Evolutionary conservation across 2,329 filamentous ascomycete genomes (phyloP), one percentile per base, ranked within the genome.

Genomic region (Alternaria conjuncta): DNA sequence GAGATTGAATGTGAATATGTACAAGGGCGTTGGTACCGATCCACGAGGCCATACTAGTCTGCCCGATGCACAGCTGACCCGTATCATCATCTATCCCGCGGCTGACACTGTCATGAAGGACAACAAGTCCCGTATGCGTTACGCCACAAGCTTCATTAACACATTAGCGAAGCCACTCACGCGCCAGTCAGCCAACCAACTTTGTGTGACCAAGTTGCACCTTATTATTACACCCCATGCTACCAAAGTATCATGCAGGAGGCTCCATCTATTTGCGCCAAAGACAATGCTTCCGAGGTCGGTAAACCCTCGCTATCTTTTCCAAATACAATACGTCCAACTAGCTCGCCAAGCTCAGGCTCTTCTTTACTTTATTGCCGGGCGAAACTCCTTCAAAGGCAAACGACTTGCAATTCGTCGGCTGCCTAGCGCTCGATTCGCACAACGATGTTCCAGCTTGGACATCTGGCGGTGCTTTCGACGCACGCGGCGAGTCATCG

Each of bases 1-100:
- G 59, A 61, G 43, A 54, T 62, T 62, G 60, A 63, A 47, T 44
- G 30, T 55, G 50, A 55, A 63, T 56, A 46, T 63, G 55, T 58
- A 68, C 49, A 61, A 63, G 50, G 63, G 65, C 59, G 61, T 57
- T 65, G 55, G 66, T 65, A 59, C 57, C 50, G 57, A 62, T 62
- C 64, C 57, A 28, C 61, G 51, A 54, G 60, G 47, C 50, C 57
- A 63, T 41, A 57, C 55, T 62, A 59, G 62, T 55, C 47, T 64
- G 54, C 55, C 55, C 60, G 56, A 62, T 65, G 65, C 65, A 71
- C 64, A 68, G 69, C 66, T 72, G 71, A 73, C 68, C 49, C 46
- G 47, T 61, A 62, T 46, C 51, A 55, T 50, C 46, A 23, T 60
- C 53, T 59, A 64, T 62, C 60, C 63, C 63, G 60, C 60, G 36